Percentiles rank a stretch among this genome's conserved stretches.
Conservation (phyloP, 164 flowering plant genomes). For the Umbellularia californica region DNA sequence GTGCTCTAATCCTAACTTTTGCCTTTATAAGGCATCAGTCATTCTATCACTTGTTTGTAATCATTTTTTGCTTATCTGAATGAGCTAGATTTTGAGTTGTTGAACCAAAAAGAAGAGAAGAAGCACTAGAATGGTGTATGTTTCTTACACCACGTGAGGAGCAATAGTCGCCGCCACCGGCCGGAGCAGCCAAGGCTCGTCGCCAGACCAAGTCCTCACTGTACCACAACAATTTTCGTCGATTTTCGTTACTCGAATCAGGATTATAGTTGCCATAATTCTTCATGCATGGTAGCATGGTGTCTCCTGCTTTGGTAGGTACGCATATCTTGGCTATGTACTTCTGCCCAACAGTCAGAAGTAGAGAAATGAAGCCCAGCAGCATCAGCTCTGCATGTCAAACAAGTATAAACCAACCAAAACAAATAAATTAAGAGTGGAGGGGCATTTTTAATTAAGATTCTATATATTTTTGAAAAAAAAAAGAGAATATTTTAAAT, state of each 20-base stretch:
- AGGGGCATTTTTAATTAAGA: too few species aligned
- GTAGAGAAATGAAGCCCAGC: constrained; percentile 64
- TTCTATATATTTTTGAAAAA: too few species aligned
- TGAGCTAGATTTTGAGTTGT: neutral
- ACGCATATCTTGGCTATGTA: constrained; percentile 48
- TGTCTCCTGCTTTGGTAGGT: constrained; percentile 24
- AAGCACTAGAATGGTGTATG: neutral
- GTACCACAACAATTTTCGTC: constrained; percentile 34
- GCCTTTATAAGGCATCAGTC: neutral
- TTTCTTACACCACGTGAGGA: constrained; percentile 21
- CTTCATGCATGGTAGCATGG: constrained; percentile 58
- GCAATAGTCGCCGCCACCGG: constrained; percentile 25
- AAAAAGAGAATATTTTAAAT: too few species aligned
- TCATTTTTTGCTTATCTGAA: neutral
- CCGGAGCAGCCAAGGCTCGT: constrained; percentile 39
- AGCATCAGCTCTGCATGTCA: constrained; percentile 63
- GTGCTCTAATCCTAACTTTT: too few species aligned
- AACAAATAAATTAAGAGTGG: too few species aligned
- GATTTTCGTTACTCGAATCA: constrained; percentile 1
- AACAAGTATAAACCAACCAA: neutral
- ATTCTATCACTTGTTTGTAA: neutral
- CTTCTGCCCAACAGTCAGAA: constrained; percentile 45
- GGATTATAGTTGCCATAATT: neutral
- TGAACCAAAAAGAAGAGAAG: neutral
- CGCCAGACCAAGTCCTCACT: constrained; percentile 36